Conservation (phyloP, 495 filamentous ascomycete species). For the Daldinia decipiens region DNA sequence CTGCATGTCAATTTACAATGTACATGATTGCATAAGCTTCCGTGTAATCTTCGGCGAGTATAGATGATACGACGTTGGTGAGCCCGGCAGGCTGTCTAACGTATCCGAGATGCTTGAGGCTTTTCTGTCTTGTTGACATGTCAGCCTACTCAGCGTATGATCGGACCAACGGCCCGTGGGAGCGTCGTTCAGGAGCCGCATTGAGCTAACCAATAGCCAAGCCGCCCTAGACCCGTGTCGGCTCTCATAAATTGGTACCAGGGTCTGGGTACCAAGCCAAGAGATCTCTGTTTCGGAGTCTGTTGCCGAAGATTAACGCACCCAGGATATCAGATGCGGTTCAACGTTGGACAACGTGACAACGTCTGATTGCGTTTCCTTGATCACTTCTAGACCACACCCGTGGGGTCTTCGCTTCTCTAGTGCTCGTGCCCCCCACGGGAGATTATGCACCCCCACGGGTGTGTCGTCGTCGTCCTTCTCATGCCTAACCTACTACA, state of each 20-base stretch:
- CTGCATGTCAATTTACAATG: conserved; percentile 34
- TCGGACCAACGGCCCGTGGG: conserved; percentile 48
- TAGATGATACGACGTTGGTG: conserved; percentile 38
- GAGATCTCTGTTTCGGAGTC: conserved; percentile 44
- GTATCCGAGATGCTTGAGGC: conserved; percentile 20
- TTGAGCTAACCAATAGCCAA: conserved; percentile 28
- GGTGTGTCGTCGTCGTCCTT: conserved; percentile 13
- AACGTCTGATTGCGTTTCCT: conserved; percentile 37
- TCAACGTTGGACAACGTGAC: conserved; percentile 37
- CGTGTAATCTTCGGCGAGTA: conserved; percentile 22
- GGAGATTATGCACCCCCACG: conserved; percentile 24
- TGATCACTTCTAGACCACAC: conserved; percentile 34
- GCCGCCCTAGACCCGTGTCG: conserved; percentile 21
- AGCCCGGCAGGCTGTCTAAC: conserved; percentile 9
- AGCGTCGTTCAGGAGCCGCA: conserved; percentile 44
- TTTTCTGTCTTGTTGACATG: conserved; percentile 26
- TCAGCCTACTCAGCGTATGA: conserved; percentile 29
- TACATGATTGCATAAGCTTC: conserved; percentile 22
- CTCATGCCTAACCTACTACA: too few species aligned
- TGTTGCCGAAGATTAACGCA: conserved; percentile 41
- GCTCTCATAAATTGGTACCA: conserved; percentile 35
- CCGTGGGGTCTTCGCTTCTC: conserved; percentile 24
- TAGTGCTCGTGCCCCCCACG: conserved; percentile 29
- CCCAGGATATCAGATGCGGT: conserved; percentile 25
- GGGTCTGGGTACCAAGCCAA: conserved; percentile 40